Conservation (phyloP, 1,139 yeast species). For the Yamadazyma atlantica region DNA sequence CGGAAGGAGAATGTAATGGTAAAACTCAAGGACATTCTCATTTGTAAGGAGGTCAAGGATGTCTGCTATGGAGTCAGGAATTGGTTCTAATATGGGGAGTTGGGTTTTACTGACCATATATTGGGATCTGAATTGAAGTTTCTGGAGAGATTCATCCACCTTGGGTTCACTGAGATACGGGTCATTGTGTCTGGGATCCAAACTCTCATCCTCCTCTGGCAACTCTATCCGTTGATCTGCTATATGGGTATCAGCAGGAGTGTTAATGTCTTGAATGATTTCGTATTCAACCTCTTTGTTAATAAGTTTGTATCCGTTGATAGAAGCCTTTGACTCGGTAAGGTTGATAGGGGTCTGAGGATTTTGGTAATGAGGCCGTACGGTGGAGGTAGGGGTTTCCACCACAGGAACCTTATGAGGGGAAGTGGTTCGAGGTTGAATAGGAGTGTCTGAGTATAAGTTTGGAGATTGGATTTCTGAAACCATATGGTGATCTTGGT, state of each 20-base stretch:
- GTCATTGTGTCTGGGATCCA: slow-evolving; percentile 30
- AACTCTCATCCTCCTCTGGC: slow-evolving; percentile 30
- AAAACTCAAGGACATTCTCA: slow-evolving; percentile 24
- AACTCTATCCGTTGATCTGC: slow-evolving; percentile 39
- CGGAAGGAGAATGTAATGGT: slow-evolving; percentile 19
- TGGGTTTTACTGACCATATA: slow-evolving; percentile 16
- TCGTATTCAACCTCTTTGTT: slow-evolving; percentile 19
- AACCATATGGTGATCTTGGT: background rate
- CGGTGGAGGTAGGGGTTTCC: background rate
- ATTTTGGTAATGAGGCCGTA: background rate
- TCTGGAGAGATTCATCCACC: slow-evolving; percentile 1
- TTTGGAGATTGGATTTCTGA: slow-evolving; percentile 1
- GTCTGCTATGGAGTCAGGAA: slow-evolving; percentile 11
- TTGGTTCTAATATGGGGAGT: slow-evolving; percentile 21
- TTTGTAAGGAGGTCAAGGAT: slow-evolving; percentile 24
- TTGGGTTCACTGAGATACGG: slow-evolving; percentile 29
- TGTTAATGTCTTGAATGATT: slow-evolving; percentile 21
- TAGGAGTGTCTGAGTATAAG: background rate
- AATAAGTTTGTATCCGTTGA: slow-evolving; percentile 38
- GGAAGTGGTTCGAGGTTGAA: slow-evolving; percentile 1
- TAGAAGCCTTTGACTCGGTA: slow-evolving; percentile 26
- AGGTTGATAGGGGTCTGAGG: slow-evolving; percentile 6
- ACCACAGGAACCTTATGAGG: background rate
- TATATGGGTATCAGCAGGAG: slow-evolving; percentile 35
- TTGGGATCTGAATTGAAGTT: slow-evolving; percentile 8